Conservation (phyloP, 2,329 filamentous ascomycete genomes). For the Hymenoscyphus infarciens region DNA sequence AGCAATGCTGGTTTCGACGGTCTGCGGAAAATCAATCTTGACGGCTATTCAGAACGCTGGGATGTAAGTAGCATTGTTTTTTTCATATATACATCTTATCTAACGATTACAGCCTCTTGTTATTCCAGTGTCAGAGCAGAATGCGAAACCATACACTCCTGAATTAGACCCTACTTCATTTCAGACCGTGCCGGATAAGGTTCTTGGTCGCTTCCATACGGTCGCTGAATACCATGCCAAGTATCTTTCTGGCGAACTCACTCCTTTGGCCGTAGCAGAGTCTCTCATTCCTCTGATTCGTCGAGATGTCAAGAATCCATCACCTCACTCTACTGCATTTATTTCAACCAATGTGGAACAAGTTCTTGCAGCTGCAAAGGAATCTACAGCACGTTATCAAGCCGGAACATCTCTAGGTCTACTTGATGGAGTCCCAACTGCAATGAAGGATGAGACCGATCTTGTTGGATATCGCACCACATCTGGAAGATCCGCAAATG, state of each 20-base stretch:
- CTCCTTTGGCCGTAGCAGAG: constrained; percentile 69
- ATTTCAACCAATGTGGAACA: constrained; percentile 61
- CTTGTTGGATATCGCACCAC: constrained; percentile 69
- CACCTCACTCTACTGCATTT: constrained; percentile 69
- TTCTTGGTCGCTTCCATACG: constrained; percentile 59
- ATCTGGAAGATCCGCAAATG: constrained; percentile 68
- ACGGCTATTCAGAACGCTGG: constrained; percentile 44
- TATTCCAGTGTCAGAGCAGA: constrained; percentile 38
- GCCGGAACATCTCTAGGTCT: constrained; percentile 61
- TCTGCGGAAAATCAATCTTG: constrained; percentile 46
- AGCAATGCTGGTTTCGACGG: constrained; percentile 58
- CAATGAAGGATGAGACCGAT: constrained; percentile 79
- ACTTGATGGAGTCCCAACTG: constrained; percentile 78
- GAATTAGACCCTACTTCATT: constrained; percentile 43
- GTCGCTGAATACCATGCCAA: constrained; percentile 73
- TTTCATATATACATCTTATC: constrained; percentile 6
- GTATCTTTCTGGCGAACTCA: constrained; percentile 66
- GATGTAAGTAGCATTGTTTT: constrained; percentile 40
- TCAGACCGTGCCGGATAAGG: constrained; percentile 40
- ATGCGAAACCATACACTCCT: constrained; percentile 18
- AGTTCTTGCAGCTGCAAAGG: constrained; percentile 64
- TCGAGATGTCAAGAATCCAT: constrained; percentile 49
- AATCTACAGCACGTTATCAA: constrained; percentile 70
- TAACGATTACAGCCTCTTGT: constrained; percentile 48
- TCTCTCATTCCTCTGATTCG: constrained; percentile 68